A percentile compares a stretch with the other conserved stretches of the same genome.
Conservation (phyloP, 139 green algal species). For the Chlorella sp. region DNA sequence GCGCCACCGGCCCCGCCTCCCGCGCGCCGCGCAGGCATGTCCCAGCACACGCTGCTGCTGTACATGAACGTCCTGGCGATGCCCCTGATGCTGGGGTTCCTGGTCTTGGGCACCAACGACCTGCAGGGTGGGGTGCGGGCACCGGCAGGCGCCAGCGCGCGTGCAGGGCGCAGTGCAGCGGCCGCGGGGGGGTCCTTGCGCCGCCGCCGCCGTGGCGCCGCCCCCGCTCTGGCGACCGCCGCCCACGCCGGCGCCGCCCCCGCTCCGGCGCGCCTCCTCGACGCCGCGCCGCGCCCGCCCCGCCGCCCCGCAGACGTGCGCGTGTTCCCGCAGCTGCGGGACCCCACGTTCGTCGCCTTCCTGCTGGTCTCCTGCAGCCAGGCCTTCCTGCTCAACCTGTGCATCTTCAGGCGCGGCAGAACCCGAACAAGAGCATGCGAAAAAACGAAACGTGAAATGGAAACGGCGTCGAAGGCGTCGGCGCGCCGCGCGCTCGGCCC, state of each 20-base stretch:
- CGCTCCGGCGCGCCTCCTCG: no score
- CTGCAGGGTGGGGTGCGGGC: not conserved
- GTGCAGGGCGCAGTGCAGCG: no score
- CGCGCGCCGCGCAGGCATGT: constrained; percentile 30
- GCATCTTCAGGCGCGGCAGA: constrained; percentile 56
- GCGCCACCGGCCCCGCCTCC: not conserved
- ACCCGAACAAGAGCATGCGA: no score
- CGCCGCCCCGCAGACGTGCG: no score
- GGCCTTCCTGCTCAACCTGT: constrained; percentile 63
- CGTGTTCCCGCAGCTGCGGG: constrained; percentile 26
- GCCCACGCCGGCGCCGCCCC: no score
- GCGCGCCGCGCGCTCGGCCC: no score
- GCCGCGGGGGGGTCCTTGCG: no score
- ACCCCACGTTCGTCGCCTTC: constrained; percentile 45
- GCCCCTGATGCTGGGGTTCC: constrained; percentile 50
- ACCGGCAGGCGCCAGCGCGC: not conserved
- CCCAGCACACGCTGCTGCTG: constrained; percentile 47
- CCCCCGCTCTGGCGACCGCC: no score
- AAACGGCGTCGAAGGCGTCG: no score
- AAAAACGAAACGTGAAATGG: no score
- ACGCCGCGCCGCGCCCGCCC: no score
- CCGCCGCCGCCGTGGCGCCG: no score
- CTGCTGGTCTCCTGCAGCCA: constrained; percentile 50
- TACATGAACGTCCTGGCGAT: constrained; percentile 61
- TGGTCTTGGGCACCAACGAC: constrained; percentile 45